Conservation (phyloP, 23 red algal species). For the Gracilaria caudata region DNA sequence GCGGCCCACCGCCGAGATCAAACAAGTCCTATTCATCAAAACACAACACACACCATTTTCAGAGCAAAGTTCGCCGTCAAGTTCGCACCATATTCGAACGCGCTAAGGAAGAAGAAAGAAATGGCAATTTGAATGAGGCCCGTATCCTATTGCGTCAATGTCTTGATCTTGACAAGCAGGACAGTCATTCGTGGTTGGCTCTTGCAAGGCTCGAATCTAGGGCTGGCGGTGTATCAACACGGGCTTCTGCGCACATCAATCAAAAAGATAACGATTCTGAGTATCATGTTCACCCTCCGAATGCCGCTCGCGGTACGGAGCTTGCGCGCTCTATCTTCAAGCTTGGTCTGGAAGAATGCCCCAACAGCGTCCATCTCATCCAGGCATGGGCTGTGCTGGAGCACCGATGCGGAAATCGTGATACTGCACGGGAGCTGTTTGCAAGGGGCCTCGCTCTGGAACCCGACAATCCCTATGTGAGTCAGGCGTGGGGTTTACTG, state of each 20-base stretch:
- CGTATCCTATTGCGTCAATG: conserved; percentile 64
- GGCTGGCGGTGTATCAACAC: conserved; percentile 4
- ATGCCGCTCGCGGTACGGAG: conserved; percentile 16
- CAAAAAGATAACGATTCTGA: conserved; percentile 25
- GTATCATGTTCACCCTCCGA: not conserved
- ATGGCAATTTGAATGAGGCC: conserved; percentile 49
- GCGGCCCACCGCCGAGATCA: not conserved
- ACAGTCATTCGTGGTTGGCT: conserved; percentile 95
- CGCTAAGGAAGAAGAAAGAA: conserved; percentile 37
- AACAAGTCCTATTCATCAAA: conserved; percentile 12
- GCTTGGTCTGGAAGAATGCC: conserved; percentile 77
- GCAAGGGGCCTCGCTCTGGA: conserved; percentile 62
- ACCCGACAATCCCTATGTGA: conserved; percentile 90
- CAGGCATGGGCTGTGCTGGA: conserved; percentile 97
- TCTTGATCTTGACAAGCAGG: conserved; percentile 78
- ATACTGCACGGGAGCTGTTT: conserved; percentile 85
- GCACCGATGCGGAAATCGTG: conserved; percentile 70
- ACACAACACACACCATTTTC: conserved; percentile 5
- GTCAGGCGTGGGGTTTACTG: conserved; percentile 96
- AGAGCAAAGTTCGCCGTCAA: conserved; percentile 32
- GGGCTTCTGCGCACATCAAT: not conserved
- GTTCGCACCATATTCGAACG: conserved; percentile 55
- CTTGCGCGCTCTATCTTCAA: conserved; percentile 59
- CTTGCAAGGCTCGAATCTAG: conserved; percentile 81
- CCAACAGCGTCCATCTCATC: conserved; percentile 81